Percentiles rank a stretch among this genome's conserved stretches.
Evolutionary conservation across 345 rosid species (phyloP).

Genomic region (Brassica rapa): DNA sequence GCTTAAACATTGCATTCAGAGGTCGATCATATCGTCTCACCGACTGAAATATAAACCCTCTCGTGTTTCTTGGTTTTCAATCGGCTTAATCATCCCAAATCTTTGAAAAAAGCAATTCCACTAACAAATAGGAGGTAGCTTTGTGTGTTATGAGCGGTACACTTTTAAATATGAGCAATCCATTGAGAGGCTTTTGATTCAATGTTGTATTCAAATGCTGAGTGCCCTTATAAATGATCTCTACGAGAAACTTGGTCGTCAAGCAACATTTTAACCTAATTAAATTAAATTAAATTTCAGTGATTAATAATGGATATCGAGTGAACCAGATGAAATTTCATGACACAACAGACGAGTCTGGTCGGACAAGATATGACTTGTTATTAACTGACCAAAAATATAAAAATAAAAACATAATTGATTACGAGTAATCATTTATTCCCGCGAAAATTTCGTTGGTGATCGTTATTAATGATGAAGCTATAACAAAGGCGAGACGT

Average conservation of each 20-base stretch:
- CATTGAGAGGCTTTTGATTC: conserved; percentile 2
- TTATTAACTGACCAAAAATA: not conserved
- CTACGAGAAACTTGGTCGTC: not conserved
- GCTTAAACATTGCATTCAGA: conserved; percentile 54
- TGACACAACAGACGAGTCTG: not conserved
- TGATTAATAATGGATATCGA: not conserved
- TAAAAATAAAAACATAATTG: not conserved
- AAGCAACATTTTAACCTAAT: not conserved
- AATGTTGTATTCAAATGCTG: conserved; percentile 20
- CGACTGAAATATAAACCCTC: conserved; percentile 30
- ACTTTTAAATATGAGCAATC: conserved; percentile 3
- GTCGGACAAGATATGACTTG: not conserved
- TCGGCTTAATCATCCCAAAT: not conserved
- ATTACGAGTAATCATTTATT: not conserved
- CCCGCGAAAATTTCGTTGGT: conserved; percentile 1
- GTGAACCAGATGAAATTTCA: not conserved
- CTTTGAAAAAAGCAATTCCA: conserved; percentile 20
- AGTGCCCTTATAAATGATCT: not conserved
- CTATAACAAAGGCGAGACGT: conserved; percentile 49
- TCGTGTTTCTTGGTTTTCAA: not conserved
- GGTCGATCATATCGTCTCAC: conserved; percentile 68
- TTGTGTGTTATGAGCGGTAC: conserved; percentile 25
- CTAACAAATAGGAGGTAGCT: conserved; percentile 28
- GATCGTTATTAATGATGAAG: conserved; percentile 29
- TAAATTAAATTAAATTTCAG: not conserved